A percentile compares a stretch with the other conserved stretches of the same genome.
These are phyloP conservation scores for Aspergillus olivimuriae DNA, from an alignment of 495 filamentous ascomycete species.

Conservation along the genomic window DNA sequence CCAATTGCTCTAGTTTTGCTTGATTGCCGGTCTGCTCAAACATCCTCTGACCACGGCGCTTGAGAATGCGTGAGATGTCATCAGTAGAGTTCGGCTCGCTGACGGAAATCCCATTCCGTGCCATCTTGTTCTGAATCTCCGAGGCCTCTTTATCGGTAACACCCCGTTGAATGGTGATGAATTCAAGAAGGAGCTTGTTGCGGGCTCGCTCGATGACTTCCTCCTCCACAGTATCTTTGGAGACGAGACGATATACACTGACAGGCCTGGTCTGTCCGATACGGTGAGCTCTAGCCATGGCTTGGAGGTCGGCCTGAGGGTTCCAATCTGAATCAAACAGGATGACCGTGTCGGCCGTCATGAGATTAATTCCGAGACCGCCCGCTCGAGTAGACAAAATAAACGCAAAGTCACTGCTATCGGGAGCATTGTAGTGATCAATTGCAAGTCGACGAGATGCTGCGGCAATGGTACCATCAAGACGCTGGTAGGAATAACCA, in stretches of 20 bases:
- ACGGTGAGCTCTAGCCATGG: constrained; percentile 95
- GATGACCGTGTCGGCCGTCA: constrained; percentile 97
- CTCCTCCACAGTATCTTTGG: constrained; percentile 97
- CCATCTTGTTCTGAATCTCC: constrained; percentile 66
- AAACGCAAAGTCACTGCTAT: constrained; percentile 93
- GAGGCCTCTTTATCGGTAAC: constrained; percentile 79
- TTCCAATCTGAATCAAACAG: constrained; percentile 99
- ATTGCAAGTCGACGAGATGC: constrained; percentile 82
- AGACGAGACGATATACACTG: constrained; percentile 89
- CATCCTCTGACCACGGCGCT: constrained; percentile 90
- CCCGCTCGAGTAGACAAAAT: constrained; percentile 91
- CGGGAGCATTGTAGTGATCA: constrained; percentile 94
- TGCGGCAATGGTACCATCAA: constrained; percentile 91
- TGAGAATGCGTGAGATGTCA: constrained; percentile 88
- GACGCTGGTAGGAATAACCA: constrained; percentile 83
- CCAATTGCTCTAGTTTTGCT: constrained; percentile 92
- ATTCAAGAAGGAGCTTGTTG: constrained; percentile 98
- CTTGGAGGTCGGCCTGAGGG: constrained; percentile 94
- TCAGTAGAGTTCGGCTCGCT: constrained; percentile 79
- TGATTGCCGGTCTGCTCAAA: constrained; percentile 96
- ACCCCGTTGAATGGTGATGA: constrained; percentile 92
- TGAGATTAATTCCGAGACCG: constrained; percentile 95
- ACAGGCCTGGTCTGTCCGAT: constrained; percentile 96
- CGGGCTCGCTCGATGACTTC: constrained; percentile 92
- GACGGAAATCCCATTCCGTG: constrained; percentile 40